Percentiles rank a stretch among this genome's conserved stretches.
Conservation (phyloP, 2,329 filamentous ascomycete genomes). For the Clathrospora elynae region DNA sequence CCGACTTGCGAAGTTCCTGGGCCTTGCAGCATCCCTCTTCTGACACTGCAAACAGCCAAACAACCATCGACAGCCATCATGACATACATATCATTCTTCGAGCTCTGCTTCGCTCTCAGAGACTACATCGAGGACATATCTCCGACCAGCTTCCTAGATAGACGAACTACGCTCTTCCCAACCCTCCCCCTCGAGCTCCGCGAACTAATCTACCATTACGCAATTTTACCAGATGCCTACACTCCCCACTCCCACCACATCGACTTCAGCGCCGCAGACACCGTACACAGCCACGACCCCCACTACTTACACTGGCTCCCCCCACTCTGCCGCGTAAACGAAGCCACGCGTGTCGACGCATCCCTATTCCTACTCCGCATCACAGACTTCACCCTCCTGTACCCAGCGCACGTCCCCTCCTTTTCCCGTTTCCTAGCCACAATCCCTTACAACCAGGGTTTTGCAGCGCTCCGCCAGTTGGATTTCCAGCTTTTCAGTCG, state of each 20-base stretch:
- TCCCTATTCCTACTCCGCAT: slow-evolving; percentile 6
- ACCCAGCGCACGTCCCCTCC: neutral
- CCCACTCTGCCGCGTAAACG: slow-evolving; percentile 8
- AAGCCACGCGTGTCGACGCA: slow-evolving; percentile 13
- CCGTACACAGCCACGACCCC: neutral
- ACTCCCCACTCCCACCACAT: neutral
- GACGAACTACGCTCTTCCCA: neutral
- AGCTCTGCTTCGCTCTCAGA: neutral
- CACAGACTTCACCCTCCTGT: slow-evolving; percentile 4
- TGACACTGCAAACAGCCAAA: no score
- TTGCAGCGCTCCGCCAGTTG: slow-evolving; percentile 3
- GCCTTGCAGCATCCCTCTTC: no score
- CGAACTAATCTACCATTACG: slow-evolving; percentile 5
- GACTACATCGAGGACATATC: neutral
- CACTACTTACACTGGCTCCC: slow-evolving; percentile 8
- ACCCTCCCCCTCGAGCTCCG: slow-evolving; percentile 10
- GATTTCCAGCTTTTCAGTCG: slow-evolving; percentile 11
- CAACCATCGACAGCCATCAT: no score
- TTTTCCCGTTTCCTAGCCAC: slow-evolving; percentile 6
- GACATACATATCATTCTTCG: neutral
- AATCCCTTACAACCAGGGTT: slow-evolving; percentile 1
- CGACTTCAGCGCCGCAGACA: slow-evolving; percentile 5
- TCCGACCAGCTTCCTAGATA: neutral
- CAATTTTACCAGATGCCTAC: neutral
- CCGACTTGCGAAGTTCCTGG: no score